These are phyloP conservation scores for Leptographium lundbergii DNA, from an alignment of 2,329 filamentous ascomycete genomes.

Conservation along the genomic window DNA sequence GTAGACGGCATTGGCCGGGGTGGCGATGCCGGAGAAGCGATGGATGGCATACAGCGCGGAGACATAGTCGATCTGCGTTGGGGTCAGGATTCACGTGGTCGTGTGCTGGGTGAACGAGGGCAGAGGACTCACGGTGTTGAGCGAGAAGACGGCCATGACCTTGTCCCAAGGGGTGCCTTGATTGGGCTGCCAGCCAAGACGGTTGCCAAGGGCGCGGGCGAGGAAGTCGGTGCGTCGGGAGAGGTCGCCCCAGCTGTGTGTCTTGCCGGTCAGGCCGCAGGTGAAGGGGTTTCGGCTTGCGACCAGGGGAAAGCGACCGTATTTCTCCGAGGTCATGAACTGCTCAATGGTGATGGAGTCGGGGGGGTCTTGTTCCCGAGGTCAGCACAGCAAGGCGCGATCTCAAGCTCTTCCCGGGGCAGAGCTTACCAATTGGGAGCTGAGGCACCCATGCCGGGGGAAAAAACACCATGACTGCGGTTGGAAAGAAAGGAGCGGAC, in stretches of 20 bases:
- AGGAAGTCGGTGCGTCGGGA: conserved; percentile 10
- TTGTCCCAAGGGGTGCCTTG: conserved; percentile 65
- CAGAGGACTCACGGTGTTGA: conserved; percentile 43
- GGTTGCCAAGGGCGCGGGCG: conserved; percentile 43
- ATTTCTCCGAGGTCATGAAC: conserved; percentile 62
- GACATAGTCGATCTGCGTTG: conserved; percentile 43
- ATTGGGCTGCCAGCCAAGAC: conserved; percentile 59
- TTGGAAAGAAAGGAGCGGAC: background rate
- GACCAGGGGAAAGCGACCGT: conserved; percentile 52
- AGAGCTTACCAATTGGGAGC: conserved; percentile 37
- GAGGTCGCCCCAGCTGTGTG: conserved; percentile 9
- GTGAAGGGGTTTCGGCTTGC: conserved; percentile 31
- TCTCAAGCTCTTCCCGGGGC: background rate
- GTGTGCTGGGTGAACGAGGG: background rate
- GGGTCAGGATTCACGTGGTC: background rate
- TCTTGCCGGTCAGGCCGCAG: conserved; percentile 14
- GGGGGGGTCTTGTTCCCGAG: conserved; percentile 39
- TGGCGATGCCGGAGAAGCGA: conserved; percentile 46
- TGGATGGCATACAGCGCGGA: conserved; percentile 41
- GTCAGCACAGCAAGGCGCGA: background rate
- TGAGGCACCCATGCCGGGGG: conserved; percentile 49
- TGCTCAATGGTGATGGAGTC: conserved; percentile 63
- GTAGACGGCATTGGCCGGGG: conserved; percentile 60
- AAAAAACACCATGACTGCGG: conserved; percentile 38
- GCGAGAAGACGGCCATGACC: conserved; percentile 55